A percentile compares a stretch with the other conserved stretches of the same genome.
Evolutionary conservation across 305 asterid species (phyloP).

Genomic region (Lippia alba): DNA sequence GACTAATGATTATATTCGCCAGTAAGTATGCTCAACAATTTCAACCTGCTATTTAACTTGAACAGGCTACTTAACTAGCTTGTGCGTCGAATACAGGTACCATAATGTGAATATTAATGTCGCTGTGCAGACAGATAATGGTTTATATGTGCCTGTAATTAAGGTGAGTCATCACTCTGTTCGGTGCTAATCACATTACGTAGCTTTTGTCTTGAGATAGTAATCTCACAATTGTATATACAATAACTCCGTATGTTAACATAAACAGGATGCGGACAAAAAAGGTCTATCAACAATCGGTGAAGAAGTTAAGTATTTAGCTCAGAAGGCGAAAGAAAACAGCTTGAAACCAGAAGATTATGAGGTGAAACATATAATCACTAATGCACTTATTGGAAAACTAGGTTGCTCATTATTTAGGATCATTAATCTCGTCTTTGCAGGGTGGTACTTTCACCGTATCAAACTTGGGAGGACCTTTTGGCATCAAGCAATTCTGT

Average conservation of each 20-base stretch:
- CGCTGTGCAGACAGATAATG: conserved; percentile 97
- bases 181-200: conserved; percentile 10
- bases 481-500: conserved; percentile 82
- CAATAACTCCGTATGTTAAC: conserved; percentile 24
- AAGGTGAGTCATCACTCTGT: conserved; percentile 52
- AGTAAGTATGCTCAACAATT: conserved; percentile 60
- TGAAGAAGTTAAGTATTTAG: conserved; percentile 85
- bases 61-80: conserved; percentile 28
- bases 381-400: not conserved
- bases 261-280: conserved; percentile 93
- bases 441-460: conserved; percentile 99
- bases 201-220: conserved; percentile 18
- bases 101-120: conserved; percentile 81
- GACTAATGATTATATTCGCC: conserved; percentile 89
- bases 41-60: conserved; percentile 8
- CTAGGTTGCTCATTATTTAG: not conserved
- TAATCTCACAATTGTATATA: conserved; percentile 11
- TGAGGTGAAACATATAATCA: conserved; percentile 58
- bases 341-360: conserved; percentile 94
- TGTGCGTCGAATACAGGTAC: conserved; percentile 55
- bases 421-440: conserved; percentile 24
- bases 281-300: conserved; percentile 84
- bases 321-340: conserved; percentile 89
- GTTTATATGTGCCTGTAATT: conserved; percentile 86
- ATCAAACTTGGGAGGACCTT: conserved; percentile 88